Base-by-base conservation (phyloP, 2,329 filamentous ascomycete species). In the Ceratocystis albifundus region DNA sequence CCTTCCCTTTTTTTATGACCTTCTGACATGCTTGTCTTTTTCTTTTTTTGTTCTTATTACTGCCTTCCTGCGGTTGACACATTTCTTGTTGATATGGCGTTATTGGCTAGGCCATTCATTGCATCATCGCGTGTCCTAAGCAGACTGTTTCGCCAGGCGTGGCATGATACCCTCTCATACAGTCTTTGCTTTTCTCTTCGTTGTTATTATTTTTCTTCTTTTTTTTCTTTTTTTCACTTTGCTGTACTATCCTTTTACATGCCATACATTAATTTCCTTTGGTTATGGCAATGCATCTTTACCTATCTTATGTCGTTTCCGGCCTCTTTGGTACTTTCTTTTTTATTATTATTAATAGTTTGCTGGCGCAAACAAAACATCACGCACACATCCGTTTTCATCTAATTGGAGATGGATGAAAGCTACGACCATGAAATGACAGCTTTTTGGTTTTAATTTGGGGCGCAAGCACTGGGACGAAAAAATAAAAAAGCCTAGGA, bases 21-120 rank as follows among this genome's bases (percentile, higher is more conserved):
- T 55, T 64, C 25, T 25, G 28, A 28, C 32, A 41, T 10, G 25
- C 6, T 41, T 41, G 36, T 41, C 36, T 12, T 41, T 41, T 64
- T 44, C 5, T 6, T 5, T n/a, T 20, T 4, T 45, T 64, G 25
- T 22, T 10, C 15, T 55, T 12, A 8, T 53, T 44, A 44, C 32
- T 45, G 25, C n/a, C 4, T 61, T 59, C 28, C 25, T 45, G 25
- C 20, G 25, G 12, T 41, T 64, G n/a, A 25, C 62, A 12, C 20
- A 41, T 64, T 55, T 55, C 48, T 55, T 10, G 8, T 50, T 50
- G 12, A 17, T 36, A 17, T 64, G 46, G 44, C 44, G 64, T 66
- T 66, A 66, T 66, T 45, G 41, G 64, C 44, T 62, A 36, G 55
- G 48, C 44, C 57, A 57, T 53, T 41, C 17, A 45, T 44, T 62